A percentile compares a stretch with the other conserved stretches of the same genome.
Conservation (phyloP, 148 eudicot genomes). For the Polygonum aviculare region DNA sequence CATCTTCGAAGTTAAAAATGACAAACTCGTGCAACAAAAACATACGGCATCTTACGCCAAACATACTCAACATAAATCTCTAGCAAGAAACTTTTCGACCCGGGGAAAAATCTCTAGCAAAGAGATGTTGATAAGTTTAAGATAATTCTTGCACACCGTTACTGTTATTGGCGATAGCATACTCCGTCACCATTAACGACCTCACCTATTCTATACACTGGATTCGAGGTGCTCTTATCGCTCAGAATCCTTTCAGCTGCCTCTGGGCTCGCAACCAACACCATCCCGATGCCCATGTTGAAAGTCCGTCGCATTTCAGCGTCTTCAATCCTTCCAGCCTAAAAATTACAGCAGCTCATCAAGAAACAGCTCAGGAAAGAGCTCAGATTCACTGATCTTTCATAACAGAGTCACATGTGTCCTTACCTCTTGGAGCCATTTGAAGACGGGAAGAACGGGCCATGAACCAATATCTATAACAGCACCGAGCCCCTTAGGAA, state of each 20-base stretch:
- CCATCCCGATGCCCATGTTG: conserved; percentile 96
- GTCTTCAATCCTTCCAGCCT: conserved; percentile 78
- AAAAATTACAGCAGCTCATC: background rate
- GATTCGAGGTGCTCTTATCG: conserved; percentile 25
- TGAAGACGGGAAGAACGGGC: conserved; percentile 81
- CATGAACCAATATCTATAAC: conserved; percentile 52
- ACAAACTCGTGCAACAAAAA: background rate
- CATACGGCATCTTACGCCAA: background rate
- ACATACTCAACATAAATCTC: background rate
- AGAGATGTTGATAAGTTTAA: background rate
- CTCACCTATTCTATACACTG: conserved; percentile 62
- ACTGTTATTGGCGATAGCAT: background rate
- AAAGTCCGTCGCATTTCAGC: conserved; percentile 85
- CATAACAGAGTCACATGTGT: background rate
- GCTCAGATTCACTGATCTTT: background rate
- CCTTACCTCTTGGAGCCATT: conserved; percentile 88
- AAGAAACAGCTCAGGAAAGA: background rate
- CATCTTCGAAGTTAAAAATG: too few species aligned
- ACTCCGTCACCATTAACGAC: conserved; percentile 61
- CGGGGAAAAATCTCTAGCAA: background rate
- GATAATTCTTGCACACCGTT: background rate
- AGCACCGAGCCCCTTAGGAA: conserved; percentile 93
- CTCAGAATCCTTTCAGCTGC: conserved; percentile 52
- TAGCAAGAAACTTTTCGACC: too few species aligned
- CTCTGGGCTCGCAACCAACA: conserved; percentile 64